Evolutionary conservation across 257 asterid species (phyloP).

Genomic region (Cinchona pubescens): DNA sequence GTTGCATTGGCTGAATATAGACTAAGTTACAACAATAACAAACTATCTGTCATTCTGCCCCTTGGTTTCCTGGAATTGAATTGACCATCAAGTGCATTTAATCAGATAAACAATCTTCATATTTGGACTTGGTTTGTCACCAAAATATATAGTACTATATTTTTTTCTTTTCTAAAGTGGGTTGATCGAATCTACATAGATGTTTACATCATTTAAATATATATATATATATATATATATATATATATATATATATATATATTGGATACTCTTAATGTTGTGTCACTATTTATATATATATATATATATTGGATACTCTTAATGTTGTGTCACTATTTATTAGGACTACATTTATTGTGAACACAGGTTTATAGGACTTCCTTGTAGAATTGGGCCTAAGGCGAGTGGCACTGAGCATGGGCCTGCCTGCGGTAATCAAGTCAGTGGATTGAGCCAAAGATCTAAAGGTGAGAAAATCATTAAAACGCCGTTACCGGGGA

Average conservation of each 20-base stretch:
- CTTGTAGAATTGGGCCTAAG: background rate
- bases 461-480: too few relatives aligned
- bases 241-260: too few relatives aligned
- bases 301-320: background rate
- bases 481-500: slow-evolving; percentile 42
- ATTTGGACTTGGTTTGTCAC: slow-evolving; percentile 6
- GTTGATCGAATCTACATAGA: too few relatives aligned
- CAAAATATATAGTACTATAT: background rate
- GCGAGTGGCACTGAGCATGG: background rate
- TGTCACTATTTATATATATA: too few relatives aligned
- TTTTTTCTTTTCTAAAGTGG: too few relatives aligned
- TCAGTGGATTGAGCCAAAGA: background rate
- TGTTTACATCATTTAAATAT: background rate
- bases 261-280: background rate
- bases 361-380: too few relatives aligned
- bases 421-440: too few relatives aligned
- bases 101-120: background rate
- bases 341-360: too few relatives aligned
- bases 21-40: background rate
- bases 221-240: too few relatives aligned
- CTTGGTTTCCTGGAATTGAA: background rate
- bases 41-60: background rate
- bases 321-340: too few relatives aligned
- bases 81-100: background rate
- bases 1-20: slow-evolving; percentile 17